Percentiles rank a stretch among this genome's conserved stretches.
Conservation (phyloP, 2,329 filamentous ascomycete genomes). For the Fusarium heterosporum region DNA sequence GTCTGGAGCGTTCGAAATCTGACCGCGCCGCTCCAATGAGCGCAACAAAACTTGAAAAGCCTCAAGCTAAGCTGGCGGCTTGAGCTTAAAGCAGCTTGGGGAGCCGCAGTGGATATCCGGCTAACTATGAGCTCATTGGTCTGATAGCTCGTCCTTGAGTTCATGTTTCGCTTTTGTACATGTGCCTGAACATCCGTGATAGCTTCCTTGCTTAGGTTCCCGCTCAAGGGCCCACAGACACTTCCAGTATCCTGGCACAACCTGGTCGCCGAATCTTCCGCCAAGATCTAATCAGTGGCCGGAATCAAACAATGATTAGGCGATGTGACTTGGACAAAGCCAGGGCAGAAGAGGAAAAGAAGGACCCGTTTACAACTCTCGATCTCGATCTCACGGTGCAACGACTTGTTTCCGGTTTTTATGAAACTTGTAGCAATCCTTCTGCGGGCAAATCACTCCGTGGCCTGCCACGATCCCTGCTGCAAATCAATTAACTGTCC, state of each 20-base stretch:
- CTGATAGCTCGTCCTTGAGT: conserved; percentile 2
- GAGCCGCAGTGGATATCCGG: conserved; percentile 13
- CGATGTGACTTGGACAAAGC: conserved; percentile 3
- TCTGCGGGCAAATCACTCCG: conserved; percentile 19
- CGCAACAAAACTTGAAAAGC: conserved; percentile 24
- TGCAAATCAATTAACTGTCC: conserved; percentile 23
- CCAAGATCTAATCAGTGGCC: conserved; percentile 33
- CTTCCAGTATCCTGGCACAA: conserved; percentile 37
- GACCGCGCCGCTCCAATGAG: conserved; percentile 24
- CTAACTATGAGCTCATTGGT: conserved; percentile 26
- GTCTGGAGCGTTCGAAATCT: conserved; percentile 43
- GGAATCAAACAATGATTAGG: conserved; percentile 9
- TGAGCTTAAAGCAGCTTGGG: conserved; percentile 16
- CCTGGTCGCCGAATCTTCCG: conserved; percentile 39
- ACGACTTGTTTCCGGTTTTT: conserved; percentile 19
- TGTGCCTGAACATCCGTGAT: conserved; percentile 33
- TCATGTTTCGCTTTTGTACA: conserved; percentile 15
- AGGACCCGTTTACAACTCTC: conserved; percentile 3
- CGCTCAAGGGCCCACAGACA: conserved; percentile 31
- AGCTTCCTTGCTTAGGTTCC: conserved; percentile 37
- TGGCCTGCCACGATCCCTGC: conserved; percentile 20
- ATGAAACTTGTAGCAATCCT: conserved; percentile 18
- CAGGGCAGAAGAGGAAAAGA: conserved; percentile 1
- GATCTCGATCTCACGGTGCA: conserved; percentile 41
- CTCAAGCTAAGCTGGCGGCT: conserved; percentile 27